These are phyloP conservation scores for Guyanaporus albipodus DNA, from an alignment of 768 basidiomycete species.

Conservation along the genomic window DNA sequence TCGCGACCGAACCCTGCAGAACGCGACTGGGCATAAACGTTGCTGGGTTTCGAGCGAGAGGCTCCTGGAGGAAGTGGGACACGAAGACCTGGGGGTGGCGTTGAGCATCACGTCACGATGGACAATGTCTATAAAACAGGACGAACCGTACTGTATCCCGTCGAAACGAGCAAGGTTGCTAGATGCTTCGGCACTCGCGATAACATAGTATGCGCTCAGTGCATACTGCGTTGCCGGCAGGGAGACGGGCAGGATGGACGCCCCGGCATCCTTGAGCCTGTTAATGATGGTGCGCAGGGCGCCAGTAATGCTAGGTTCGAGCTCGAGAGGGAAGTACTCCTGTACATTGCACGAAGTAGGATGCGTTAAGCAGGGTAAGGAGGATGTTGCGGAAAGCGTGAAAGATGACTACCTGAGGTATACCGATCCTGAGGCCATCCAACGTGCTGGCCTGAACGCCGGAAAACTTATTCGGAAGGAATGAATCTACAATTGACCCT, in stretches of 20 bases:
- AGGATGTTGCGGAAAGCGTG: background rate
- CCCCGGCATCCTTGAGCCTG: constrained; percentile 49
- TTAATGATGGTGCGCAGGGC: constrained; percentile 46
- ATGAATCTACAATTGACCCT: constrained; percentile 22
- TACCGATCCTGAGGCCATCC: constrained; percentile 61
- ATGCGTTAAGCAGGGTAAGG: background rate
- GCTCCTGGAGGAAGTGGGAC: constrained; percentile 39
- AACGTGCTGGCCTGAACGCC: constrained; percentile 25
- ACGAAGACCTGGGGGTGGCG: constrained; percentile 43
- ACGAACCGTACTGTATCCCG: constrained; percentile 78
- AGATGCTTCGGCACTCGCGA: constrained; percentile 90
- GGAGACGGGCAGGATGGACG: constrained; percentile 65
- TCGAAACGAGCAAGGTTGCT: constrained; percentile 90
- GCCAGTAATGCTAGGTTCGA: constrained; percentile 43
- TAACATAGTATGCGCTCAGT: constrained; percentile 92
- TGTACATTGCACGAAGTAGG: constrained; percentile 9
- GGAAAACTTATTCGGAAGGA: background rate
- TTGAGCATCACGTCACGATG: no score
- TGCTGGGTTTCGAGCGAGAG: constrained; percentile 46
- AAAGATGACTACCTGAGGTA: constrained; percentile 57
- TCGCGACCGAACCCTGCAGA: constrained; percentile 75
- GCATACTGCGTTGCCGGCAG: constrained; percentile 68
- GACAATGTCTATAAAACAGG: constrained; percentile 2
- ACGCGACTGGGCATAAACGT: constrained; percentile 63
- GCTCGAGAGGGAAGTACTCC: constrained; percentile 80